A percentile compares a stretch with the other conserved stretches of the same genome.
Evolutionary conservation across 805 yeast species (phyloP).

Genomic region (Yarrowia porcina): DNA sequence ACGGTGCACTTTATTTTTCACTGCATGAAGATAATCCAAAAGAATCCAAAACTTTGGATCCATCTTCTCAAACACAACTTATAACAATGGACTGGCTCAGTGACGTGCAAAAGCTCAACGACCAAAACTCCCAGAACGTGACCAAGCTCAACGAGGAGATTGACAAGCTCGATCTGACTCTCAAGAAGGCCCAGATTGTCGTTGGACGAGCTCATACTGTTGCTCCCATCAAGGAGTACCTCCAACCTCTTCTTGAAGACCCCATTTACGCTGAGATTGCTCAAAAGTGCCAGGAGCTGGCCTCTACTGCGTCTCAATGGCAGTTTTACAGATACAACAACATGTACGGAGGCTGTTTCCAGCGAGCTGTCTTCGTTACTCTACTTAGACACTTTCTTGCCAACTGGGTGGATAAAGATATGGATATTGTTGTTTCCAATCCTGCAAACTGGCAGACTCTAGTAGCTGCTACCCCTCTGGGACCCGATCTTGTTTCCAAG

Average conservation of each 20-base stretch:
- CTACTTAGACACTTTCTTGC: conserved; percentile 2
- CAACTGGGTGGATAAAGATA: conserved; percentile 13
- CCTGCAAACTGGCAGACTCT: background rate
- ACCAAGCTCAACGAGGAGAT: background rate
- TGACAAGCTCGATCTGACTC: conserved; percentile 9
- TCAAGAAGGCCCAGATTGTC: conserved; percentile 6
- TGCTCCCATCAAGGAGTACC: conserved; percentile 6
- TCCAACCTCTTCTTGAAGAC: conserved; percentile 10
- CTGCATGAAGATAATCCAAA: background rate
- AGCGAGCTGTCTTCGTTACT: conserved; percentile 15
- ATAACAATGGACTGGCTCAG: conserved; percentile 5
- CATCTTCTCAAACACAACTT: background rate
- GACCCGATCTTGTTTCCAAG: conserved; percentile 5
- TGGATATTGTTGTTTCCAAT: background rate
- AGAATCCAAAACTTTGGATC: background rate
- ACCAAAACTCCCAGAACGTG: conserved; percentile 9
- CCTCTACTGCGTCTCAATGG: conserved; percentile 11
- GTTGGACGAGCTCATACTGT: conserved; percentile 14
- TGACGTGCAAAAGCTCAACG: conserved; percentile 16
- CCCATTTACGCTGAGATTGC: background rate
- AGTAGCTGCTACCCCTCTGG: conserved; percentile 6
- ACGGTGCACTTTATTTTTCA: background rate
- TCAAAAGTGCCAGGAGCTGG: background rate
- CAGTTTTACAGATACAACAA: conserved; percentile 23
- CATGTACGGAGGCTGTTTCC: conserved; percentile 18